Evolutionary conservation across 768 basidiomycete genomes (phyloP), one percentile per base, ranked within the genome.

Genomic region (Agaricus blazei): DNA sequence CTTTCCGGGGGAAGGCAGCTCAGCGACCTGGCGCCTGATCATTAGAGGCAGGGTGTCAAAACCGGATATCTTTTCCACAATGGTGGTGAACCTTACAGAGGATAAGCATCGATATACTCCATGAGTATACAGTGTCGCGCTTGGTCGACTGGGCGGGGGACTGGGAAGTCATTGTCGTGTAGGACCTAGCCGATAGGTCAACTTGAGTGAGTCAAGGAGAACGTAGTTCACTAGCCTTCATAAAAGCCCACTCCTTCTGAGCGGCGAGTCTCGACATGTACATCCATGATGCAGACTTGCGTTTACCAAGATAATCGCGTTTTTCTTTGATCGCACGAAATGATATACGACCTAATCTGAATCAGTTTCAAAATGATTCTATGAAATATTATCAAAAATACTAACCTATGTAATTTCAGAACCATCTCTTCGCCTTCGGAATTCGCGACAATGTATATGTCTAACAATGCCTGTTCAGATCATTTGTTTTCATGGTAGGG

Each of bases 281-380:
- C 94, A 98, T 97, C 97, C 97, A 99, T 15, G 92, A 92, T 0
- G 97, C 96, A 15, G 88, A 91, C 70, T 93, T 93, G 41, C 97
- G 82, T 69, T 94, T 96, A 24, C 95, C 93, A 53, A 99, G 75
- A 67, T 98, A 99, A 66, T 99, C 97, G 57, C 97, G 79, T 66
- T 98, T 98, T 63, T 87, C 81, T 72, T 99, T 99, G 73, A 99
- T 93, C 0, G 93, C 85, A 41, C 97, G 87, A 73, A 99, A 99
- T 0, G 95, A 98, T 62, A 98, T 85, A n/a, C 97, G 89, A 34
- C 97, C 97, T 15, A 98, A 81, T 41, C 97, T 98, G 67, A 28
- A 47, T 27, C 57, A 38, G 37, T 57, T 51, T 36, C 46, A 41
- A 4, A 28, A 19, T 28, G 43, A 48, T 38, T 56, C 41, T 40